Conservation (phyloP, 345 rosid species). For the Citrus sinensis region DNA sequence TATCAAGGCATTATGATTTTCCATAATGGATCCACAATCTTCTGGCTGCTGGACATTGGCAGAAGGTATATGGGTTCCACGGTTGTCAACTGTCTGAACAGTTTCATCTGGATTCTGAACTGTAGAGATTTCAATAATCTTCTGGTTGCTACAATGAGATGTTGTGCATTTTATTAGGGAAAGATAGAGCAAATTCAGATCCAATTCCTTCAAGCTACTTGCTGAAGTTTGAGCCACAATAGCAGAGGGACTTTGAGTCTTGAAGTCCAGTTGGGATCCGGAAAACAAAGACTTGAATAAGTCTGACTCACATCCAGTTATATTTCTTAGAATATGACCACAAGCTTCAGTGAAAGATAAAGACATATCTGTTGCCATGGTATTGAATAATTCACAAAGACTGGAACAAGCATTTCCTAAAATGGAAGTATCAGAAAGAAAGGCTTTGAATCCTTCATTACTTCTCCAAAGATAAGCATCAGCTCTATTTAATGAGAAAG, state of each 20-base stretch:
- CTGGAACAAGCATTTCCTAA: not conserved
- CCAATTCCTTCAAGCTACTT: not conserved
- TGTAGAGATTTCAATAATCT: not conserved
- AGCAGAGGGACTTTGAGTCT: not conserved
- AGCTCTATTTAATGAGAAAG: not conserved
- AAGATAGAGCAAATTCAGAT: not conserved
- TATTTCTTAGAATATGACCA: constrained; percentile 1
- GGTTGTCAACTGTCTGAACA: not conserved
- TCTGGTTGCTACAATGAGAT: not conserved
- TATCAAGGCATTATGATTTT: not conserved
- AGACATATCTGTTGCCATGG: not conserved
- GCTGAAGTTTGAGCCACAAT: not conserved
- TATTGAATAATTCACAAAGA: not conserved
- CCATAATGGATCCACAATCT: not conserved
- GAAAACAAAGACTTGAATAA: not conserved
- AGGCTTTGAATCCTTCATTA: not conserved
- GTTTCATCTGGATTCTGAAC: not conserved
- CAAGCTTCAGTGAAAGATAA: not conserved
- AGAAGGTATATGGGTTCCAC: not conserved
- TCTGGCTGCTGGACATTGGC: not conserved
- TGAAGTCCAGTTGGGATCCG: not conserved
- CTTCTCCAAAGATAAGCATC: not conserved
- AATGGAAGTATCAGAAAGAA: not conserved
- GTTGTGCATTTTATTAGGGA: not conserved
- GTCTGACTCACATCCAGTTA: not conserved